These are phyloP conservation scores for Fistulinella prunicolor DNA, from an alignment of 768 basidiomycete species.

Conservation along the genomic window DNA sequence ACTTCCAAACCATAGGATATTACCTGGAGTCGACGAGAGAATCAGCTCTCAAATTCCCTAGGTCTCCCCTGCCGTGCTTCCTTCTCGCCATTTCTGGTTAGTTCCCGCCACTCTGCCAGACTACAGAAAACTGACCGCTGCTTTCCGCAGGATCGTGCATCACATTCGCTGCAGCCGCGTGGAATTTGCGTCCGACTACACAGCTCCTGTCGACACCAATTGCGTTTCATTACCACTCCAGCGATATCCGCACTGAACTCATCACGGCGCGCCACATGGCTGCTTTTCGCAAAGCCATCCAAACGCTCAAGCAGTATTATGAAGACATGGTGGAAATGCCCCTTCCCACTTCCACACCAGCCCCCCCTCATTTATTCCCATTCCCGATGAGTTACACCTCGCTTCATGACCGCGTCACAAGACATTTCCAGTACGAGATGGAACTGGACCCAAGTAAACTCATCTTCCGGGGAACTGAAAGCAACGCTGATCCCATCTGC, in stretches of 20 bases:
- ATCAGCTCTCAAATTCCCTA: background rate
- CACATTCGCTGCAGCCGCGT: conserved; percentile 26
- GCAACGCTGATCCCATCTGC: conserved; percentile 15
- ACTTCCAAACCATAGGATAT: conserved; percentile 19
- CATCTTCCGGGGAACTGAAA: conserved; percentile 11
- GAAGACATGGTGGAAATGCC: conserved; percentile 2
- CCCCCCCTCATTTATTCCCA: conserved; percentile 3
- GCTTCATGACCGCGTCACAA: background rate
- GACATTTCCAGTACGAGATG: too few species aligned
- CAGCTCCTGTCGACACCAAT: conserved; percentile 26
- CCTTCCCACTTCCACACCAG: conserved; percentile 9
- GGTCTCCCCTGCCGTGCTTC: conserved; percentile 27
- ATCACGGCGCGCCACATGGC: conserved; percentile 19
- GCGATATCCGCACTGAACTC: conserved; percentile 8
- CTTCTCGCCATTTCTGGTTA: conserved; percentile 24
- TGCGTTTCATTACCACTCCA: conserved; percentile 22
- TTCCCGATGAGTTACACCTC: conserved; percentile 4
- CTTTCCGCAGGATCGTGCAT: conserved; percentile 24
- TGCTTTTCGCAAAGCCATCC: conserved; percentile 26
- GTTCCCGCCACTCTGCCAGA: background rate
- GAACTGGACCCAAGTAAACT: conserved; percentile 1
- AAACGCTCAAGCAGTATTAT: conserved; percentile 24
- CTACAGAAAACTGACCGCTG: background rate
- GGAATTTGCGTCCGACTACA: conserved; percentile 19
- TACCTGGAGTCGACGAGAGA: conserved; percentile 19